Evolutionary conservation across 2,329 filamentous ascomycete species (phyloP).

Genomic region (Ophiostoma pallidulum): DNA sequence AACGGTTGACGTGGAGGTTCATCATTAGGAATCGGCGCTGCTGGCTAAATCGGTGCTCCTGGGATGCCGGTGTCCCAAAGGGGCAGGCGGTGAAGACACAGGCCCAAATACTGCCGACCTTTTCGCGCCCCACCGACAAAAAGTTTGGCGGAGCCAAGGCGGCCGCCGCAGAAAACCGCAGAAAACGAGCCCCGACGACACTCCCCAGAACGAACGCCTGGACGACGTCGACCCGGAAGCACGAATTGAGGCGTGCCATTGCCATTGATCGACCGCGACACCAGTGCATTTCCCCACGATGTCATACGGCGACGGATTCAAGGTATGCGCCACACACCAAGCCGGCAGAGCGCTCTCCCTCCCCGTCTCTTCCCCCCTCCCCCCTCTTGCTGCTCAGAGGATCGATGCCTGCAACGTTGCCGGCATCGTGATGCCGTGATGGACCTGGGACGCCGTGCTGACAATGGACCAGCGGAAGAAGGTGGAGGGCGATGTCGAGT

Average conservation of each 20-base stretch:
- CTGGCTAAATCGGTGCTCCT: neutral
- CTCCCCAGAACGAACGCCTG: neutral
- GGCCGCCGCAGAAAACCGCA: neutral
- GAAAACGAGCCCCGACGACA: too few species aligned
- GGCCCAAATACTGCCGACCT: constrained; percentile 18
- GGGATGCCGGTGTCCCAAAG: constrained; percentile 1
- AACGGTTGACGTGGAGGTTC: neutral
- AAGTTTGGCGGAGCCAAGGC: constrained; percentile 6
- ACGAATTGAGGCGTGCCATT: neutral
- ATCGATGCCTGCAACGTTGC: too few species aligned
- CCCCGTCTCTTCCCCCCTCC: too few species aligned
- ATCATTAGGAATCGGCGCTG: neutral
- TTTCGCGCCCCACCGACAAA: constrained; percentile 11
- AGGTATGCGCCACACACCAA: constrained; percentile 7
- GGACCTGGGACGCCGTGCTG: neutral
- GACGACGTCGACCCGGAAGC: neutral
- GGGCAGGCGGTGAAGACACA: constrained; percentile 18
- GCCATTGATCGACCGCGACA: neutral
- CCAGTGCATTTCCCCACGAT: constrained; percentile 4
- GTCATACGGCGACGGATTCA: constrained; percentile 19
- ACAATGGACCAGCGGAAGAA: constrained; percentile 39
- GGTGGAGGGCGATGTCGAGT: constrained; percentile 33
- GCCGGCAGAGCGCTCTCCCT: too few species aligned
- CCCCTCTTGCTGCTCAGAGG: neutral
- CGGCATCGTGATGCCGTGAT: too few species aligned